Conservation (phyloP, 2,329 filamentous ascomycete genomes). For the Neophaeococcomyces aloes region DNA sequence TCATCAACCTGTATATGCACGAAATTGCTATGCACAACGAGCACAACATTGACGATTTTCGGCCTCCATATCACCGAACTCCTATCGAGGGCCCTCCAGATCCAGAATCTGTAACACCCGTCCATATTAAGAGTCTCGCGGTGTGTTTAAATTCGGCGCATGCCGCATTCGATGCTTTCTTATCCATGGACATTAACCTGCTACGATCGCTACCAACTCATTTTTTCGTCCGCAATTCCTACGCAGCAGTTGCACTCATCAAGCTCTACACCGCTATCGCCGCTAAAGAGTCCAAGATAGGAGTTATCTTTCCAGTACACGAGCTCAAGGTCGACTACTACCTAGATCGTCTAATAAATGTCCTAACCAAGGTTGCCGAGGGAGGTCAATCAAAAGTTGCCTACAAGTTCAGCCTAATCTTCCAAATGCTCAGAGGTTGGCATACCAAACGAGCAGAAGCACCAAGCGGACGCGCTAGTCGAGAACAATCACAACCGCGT, state of each 20-base stretch:
- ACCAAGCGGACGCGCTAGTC: slow-evolving; percentile 3
- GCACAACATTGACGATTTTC: slow-evolving; percentile 45
- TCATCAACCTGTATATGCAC: slow-evolving; percentile 62
- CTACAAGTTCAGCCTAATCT: slow-evolving; percentile 59
- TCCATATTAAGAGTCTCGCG: slow-evolving; percentile 57
- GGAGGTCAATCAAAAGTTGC: slow-evolving; percentile 55
- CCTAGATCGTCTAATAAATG: slow-evolving; percentile 58
- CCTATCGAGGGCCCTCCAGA: slow-evolving; percentile 22
- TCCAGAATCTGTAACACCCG: slow-evolving; percentile 37
- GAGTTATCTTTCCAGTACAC: slow-evolving; percentile 57
- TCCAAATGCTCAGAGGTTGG: slow-evolving; percentile 61
- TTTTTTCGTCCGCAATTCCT: slow-evolving; percentile 60
- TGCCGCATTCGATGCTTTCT: slow-evolving; percentile 54
- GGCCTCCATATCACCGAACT: slow-evolving; percentile 29
- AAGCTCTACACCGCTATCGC: slow-evolving; percentile 62
- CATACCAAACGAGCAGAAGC: slow-evolving; percentile 39
- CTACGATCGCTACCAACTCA: slow-evolving; percentile 60
- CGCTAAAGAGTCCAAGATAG: slow-evolving; percentile 54
- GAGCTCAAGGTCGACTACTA: slow-evolving; percentile 57
- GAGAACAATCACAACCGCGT: slow-evolving; percentile 8
- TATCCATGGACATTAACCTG: slow-evolving; percentile 47
- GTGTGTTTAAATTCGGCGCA: slow-evolving; percentile 59
- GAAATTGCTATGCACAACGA: slow-evolving; percentile 62
- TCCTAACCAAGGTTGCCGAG: slow-evolving; percentile 54
- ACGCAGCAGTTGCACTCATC: slow-evolving; percentile 60